Base-by-base conservation (phyloP, 2,329 filamentous ascomycete species). In the Ceratocystis albifundus region DNA sequence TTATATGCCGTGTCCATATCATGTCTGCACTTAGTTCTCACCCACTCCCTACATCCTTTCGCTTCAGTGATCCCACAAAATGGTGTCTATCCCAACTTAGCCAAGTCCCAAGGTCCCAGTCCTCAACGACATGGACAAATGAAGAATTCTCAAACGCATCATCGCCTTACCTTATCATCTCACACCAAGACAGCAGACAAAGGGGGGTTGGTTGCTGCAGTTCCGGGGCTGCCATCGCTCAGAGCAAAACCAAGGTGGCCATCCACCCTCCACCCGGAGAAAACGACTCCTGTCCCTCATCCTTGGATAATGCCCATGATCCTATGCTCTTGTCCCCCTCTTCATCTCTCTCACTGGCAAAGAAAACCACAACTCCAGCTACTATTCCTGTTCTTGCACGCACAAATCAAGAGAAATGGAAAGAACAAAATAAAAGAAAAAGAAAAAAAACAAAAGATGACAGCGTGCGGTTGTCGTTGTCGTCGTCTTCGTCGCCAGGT, bases 301-400 rank as follows among this genome's bases (percentile, higher is more conserved):
- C 10, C 36, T 41, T 41, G 36, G 36, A 41, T 41, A 12, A 12
- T 41, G 3, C 36, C 48, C 6, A 53, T 48, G 17, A 22, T 53
- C 48, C 15, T 28, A 22, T 25, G 8, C 48, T 53, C 48, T 25
- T 53, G 48, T 25, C 48, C 22, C 22, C 48, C 48, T 41, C 10
- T 12, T 41, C 36, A 4, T 41, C 36, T 41, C 36, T 41, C 36
- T 41, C 10, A 41, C 36, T 41, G 36, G 36, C 36, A 41, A 41
- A 41, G 36, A 41, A 53, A 53, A 12, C 22, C 20, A 53, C 22
- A 53, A 25, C 48, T 28, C 22, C 48, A 25, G 48, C 22, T 53
- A 53, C 48, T 53, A 25, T 53, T 53, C 48, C 48, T 53, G 15
- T 28, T 53, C 48, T n/a, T 53, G 48, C 48, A 53, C 48, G 25